A percentile compares a stretch with the other conserved stretches of the same genome.
Conservation (phyloP, 2,329 filamentous ascomycete species). For the Leptosphaerulina australis region DNA sequence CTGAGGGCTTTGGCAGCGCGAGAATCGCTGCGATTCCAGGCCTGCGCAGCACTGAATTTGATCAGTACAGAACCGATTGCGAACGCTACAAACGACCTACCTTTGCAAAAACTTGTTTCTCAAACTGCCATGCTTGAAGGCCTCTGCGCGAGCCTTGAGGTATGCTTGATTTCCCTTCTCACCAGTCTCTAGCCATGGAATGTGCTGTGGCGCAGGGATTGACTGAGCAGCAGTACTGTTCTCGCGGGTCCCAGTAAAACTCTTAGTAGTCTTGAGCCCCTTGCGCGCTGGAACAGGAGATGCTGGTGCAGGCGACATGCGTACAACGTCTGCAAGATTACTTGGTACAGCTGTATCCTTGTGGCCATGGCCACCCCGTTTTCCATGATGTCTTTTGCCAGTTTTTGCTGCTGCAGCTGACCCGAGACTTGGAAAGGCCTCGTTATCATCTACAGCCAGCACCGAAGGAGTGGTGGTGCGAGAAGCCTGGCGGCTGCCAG, state of each 20-base stretch:
- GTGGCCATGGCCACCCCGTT: slow-evolving; percentile 78
- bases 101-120: slow-evolving; percentile 97
- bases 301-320: slow-evolving; percentile 87
- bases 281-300: slow-evolving; percentile 63
- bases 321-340: slow-evolving; percentile 91
- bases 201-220: slow-evolving; percentile 86
- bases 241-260: slow-evolving; percentile 70
- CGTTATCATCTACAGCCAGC: slow-evolving; percentile 86
- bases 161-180: slow-evolving; percentile 91
- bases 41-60: slow-evolving; percentile 79
- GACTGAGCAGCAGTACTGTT: slow-evolving; percentile 81
- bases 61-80: slow-evolving; percentile 13
- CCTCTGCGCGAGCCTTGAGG: slow-evolving; percentile 91
- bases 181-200: slow-evolving; percentile 96
- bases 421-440: slow-evolving; percentile 90
- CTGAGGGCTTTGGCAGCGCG: slow-evolving; percentile 94
- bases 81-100: slow-evolving; percentile 54
- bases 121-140: slow-evolving; percentile 94
- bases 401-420: slow-evolving; percentile 74
- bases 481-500: slow-evolving; percentile 79
- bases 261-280: slow-evolving; percentile 68
- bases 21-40: slow-evolving; percentile 97
- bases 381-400: slow-evolving; percentile 91
- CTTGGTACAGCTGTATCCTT: slow-evolving; percentile 64
- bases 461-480: slow-evolving; percentile 68